Evolutionary conservation across 1,284 basidiomycete species (phyloP).

Genomic region (Neolentinus lepideus): DNA sequence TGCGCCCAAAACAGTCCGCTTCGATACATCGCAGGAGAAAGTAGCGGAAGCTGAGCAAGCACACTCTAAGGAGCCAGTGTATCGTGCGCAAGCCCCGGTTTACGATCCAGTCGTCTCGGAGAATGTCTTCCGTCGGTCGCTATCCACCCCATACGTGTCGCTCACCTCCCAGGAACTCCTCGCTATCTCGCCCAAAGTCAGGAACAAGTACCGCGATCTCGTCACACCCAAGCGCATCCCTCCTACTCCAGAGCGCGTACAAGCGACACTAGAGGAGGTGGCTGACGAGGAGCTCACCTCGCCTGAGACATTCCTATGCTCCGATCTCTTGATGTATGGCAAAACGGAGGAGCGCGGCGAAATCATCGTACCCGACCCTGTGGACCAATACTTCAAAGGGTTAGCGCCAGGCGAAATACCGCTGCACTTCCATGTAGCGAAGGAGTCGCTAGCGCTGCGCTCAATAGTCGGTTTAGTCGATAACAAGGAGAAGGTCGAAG

Average conservation of each 20-base stretch:
- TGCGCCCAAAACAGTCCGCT: background rate
- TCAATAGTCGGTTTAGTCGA: constrained; percentile 8
- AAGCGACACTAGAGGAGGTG: background rate
- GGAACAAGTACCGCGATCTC: background rate
- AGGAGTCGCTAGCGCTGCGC: constrained; percentile 7
- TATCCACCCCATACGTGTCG: no score
- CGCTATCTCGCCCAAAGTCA: background rate
- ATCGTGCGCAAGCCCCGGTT: background rate
- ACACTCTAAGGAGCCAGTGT: background rate
- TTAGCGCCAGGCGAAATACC: background rate
- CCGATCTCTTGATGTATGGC: background rate
- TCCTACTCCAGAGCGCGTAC: background rate
- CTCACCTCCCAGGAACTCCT: no score
- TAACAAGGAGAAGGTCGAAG: constrained; percentile 10
- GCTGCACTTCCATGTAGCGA: background rate
- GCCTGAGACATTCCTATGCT: background rate
- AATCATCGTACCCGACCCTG: background rate
- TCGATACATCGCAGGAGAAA: background rate
- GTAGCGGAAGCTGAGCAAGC: background rate
- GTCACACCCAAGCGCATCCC: background rate
- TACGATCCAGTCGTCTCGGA: no score
- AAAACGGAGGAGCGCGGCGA: background rate
- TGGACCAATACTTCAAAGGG: constrained; percentile 6
- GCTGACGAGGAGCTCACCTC: background rate
- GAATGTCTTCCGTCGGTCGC: no score